Evolutionary conservation across 1,284 basidiomycete genomes (phyloP).

Genomic region (Trametes hirsuta): DNA sequence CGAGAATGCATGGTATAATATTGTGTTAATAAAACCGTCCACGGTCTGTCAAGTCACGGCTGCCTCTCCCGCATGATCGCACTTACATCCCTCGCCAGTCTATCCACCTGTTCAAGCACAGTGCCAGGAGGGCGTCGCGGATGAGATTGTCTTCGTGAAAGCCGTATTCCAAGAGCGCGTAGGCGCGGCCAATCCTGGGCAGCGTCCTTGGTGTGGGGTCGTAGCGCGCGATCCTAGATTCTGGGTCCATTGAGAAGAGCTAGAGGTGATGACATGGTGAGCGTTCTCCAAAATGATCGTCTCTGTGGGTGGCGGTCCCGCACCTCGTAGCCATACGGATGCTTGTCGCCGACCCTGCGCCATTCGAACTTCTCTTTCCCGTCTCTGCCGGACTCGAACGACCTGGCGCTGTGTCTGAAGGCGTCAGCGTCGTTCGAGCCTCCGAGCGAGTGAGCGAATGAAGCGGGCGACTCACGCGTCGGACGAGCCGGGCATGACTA

Average conservation of each 20-base stretch:
- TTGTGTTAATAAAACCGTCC: slow-evolving; percentile 24
- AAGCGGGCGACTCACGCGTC: slow-evolving; percentile 42
- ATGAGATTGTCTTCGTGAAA: slow-evolving; percentile 64
- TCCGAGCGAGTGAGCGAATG: not conserved
- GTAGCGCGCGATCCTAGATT: slow-evolving; percentile 54
- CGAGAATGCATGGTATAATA: slow-evolving; percentile 4
- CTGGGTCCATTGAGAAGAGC: slow-evolving; percentile 23
- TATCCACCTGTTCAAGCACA: slow-evolving; percentile 75
- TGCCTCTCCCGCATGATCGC: slow-evolving; percentile 5
- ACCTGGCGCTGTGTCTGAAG: slow-evolving; percentile 50
- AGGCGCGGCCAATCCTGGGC: slow-evolving; percentile 56
- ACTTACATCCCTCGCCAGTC: slow-evolving; percentile 50
- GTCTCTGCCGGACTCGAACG: slow-evolving; percentile 54
- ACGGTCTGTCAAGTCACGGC: slow-evolving; percentile 18
- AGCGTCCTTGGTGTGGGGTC: slow-evolving; percentile 50
- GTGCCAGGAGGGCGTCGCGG: slow-evolving; percentile 62
- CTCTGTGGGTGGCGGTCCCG: slow-evolving; percentile 5
- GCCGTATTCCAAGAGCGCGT: slow-evolving; percentile 63
- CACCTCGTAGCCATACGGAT: slow-evolving; percentile 60
- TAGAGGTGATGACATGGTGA: not conserved
- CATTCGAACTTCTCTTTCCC: slow-evolving; percentile 59
- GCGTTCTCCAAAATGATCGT: slow-evolving; percentile 7
- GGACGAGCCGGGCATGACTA: slow-evolving; percentile 55
- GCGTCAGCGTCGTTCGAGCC: not conserved
- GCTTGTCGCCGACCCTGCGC: slow-evolving; percentile 49